Conservation (phyloP, 257 asterid genomes). For the Nicotiana tomentosiformis region DNA sequence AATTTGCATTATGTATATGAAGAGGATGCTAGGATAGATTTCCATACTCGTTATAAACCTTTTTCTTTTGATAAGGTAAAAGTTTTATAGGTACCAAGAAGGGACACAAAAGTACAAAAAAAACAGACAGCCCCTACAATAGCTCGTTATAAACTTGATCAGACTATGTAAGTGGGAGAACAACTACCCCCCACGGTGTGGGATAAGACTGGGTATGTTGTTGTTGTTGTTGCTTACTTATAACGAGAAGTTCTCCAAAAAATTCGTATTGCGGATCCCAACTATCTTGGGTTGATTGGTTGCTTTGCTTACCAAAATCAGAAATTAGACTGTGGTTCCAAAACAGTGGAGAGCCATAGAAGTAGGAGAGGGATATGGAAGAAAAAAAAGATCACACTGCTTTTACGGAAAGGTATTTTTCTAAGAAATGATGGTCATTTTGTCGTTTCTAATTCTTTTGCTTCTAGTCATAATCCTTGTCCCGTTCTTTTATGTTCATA, state of each 20-base stretch:
- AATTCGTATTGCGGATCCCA: not conserved
- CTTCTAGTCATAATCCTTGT: not conserved
- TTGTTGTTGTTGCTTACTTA: not conserved
- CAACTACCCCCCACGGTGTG: not conserved
- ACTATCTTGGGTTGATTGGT: not conserved
- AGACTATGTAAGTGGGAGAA: not conserved
- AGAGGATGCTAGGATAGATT: not conserved
- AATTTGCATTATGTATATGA: not conserved
- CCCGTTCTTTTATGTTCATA: not conserved
- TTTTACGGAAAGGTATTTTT: not conserved
- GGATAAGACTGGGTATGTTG: too few species aligned
- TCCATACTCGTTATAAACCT: not conserved
- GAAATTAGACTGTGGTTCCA: not conserved
- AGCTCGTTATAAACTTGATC: not conserved
- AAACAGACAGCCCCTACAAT: not conserved
- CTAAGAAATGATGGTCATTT: not conserved
- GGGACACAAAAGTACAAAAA: too few species aligned
- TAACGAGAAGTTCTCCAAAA: not conserved
- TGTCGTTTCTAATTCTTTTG: not conserved
- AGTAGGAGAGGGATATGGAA: not conserved
- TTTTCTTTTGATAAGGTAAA: too few species aligned
- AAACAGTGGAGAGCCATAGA: not conserved
- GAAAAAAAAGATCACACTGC: not conserved
- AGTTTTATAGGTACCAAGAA: too few species aligned
- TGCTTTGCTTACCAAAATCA: not conserved